Conservation (phyloP, 2,329 filamentous ascomycete genomes). For the Eutypa lata region DNA sequence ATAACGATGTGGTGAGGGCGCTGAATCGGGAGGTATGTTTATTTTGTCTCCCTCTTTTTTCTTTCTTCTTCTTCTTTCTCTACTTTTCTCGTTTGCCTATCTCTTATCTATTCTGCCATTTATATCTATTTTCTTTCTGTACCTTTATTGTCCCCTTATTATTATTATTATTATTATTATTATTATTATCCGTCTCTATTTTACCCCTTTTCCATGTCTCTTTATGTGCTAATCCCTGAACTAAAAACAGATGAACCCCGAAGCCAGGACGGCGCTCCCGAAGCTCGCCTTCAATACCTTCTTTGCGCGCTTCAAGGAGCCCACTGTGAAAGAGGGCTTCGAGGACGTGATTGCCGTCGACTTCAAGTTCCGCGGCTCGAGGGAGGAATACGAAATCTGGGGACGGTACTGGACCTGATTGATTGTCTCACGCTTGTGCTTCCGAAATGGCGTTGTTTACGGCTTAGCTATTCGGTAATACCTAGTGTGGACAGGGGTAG, state of each 20-base stretch:
- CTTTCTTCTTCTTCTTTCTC: background rate
- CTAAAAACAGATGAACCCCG: conserved; percentile 70
- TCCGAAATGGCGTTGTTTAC: too few species aligned
- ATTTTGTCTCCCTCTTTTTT: background rate
- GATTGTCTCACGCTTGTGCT: too few species aligned
- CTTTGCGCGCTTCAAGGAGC: conserved; percentile 68
- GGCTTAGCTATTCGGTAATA: too few species aligned
- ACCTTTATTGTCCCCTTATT: too few species aligned
- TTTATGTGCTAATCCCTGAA: background rate
- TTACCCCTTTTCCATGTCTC: background rate
- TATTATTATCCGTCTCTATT: too few species aligned
- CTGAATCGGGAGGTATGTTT: conserved; percentile 47
- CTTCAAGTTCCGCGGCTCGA: conserved; percentile 71
- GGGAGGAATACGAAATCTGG: conserved; percentile 70
- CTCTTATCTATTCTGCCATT: background rate
- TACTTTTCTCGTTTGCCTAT: conserved; percentile 1
- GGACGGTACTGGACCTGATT: conserved; percentile 65
- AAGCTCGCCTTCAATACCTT: conserved; percentile 79
- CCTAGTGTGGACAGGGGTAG: too few species aligned
- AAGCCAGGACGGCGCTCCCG: conserved; percentile 70
- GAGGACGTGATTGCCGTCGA: conserved; percentile 71
- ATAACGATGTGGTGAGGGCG: conserved; percentile 83
- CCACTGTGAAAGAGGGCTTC: conserved; percentile 75
- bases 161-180: too few species aligned
- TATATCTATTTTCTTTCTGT: too few species aligned